Evolutionary conservation across 495 filamentous ascomycete species (phyloP), one percentile per base, ranked within the genome.

Genomic region (Penicillium coprophilum): DNA sequence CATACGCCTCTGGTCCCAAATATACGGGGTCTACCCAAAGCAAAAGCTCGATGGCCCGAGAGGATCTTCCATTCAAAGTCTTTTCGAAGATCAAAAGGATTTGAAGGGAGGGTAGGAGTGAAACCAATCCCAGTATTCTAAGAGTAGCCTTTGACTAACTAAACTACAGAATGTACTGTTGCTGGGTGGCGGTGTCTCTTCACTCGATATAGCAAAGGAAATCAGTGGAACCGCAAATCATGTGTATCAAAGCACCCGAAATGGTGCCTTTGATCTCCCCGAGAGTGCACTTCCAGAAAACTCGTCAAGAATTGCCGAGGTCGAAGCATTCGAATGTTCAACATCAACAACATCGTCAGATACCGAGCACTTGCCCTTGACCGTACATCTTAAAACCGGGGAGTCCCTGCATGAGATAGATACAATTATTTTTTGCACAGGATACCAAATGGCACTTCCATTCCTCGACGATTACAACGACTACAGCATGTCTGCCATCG

Each of bases 361-460:
- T 32, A 70, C 75, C 40, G 67, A 74, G 4, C 66, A 59, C 4
- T 58, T 79, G 5, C 63, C 74, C 1, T 27, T 75, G 2, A 72
- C 53, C 7, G 58, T 72, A 2, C 70, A 65, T 17, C 60, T 80
- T 19, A 76, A 74, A 55, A 71, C 75, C 1, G 76, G 75, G 6
- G 55, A 70, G n/a, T 70, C 44, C 13, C 58, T 87, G 6, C 61
- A 74, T 17, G 71, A 72, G 4, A 80, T 89, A 38, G 76, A 88
- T 56, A 68, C 63, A 7, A 68, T 88, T 9, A 62, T 88, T 1
- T 53, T 87, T 9, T 84, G 81, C n/a, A 89, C 85, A 1, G 86
- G 86, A 5, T 89, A 88, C 60, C 81, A 82, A 47, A 81, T 83
- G 45, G 74, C 75, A 2, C 73, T 87, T 3, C 85, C 85, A 0